phyloP scores from a whole-genome alignment of 495 filamentous ascomycete genomes.

The Pyronema omphalodes region DNA sequence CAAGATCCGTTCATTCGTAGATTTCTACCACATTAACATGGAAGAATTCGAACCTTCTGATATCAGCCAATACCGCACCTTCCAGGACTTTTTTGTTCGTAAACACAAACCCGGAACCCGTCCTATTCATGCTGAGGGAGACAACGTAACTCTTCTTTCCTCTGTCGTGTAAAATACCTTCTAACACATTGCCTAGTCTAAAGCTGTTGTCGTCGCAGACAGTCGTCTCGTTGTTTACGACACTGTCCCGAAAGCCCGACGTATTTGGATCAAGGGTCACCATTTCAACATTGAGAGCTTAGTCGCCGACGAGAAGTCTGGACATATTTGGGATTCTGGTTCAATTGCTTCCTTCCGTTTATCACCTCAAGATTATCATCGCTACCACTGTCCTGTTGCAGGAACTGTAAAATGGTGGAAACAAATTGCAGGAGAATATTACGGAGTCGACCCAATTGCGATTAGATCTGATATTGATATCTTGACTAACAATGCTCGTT shows the following conservation, averaged over 20 bases:
- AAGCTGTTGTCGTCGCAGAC: slow-evolving; percentile 25
- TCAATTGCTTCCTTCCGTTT: slow-evolving; percentile 26
- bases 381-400: slow-evolving; percentile 26
- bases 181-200: not conserved
- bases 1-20: slow-evolving; percentile 23
- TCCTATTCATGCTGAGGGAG: slow-evolving; percentile 19
- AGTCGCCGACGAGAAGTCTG: slow-evolving; percentile 1
- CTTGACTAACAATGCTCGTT: slow-evolving; percentile 20
- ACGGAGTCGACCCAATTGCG: slow-evolving; percentile 28
- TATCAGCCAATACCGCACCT: slow-evolving; percentile 20
- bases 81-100: slow-evolving; percentile 28
- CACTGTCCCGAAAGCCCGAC: slow-evolving; percentile 20
- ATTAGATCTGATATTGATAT: slow-evolving; percentile 17
- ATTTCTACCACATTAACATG: slow-evolving; percentile 26
- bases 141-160: slow-evolving; percentile 6
- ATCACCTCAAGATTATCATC: slow-evolving; percentile 28
- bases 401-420: slow-evolving; percentile 21
- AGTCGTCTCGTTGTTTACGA: slow-evolving; percentile 26
- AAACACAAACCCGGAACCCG: slow-evolving; percentile 21
- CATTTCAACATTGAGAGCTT: slow-evolving; percentile 27
- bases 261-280: slow-evolving; percentile 29
- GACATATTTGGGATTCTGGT: not conserved
- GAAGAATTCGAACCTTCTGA: slow-evolving; percentile 23
- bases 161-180: not conserved
- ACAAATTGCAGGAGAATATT: slow-evolving; percentile 11